Evolutionary conservation across 2,329 filamentous ascomycete genomes (phyloP).

Genomic region (Dactylellina haptotyla): DNA sequence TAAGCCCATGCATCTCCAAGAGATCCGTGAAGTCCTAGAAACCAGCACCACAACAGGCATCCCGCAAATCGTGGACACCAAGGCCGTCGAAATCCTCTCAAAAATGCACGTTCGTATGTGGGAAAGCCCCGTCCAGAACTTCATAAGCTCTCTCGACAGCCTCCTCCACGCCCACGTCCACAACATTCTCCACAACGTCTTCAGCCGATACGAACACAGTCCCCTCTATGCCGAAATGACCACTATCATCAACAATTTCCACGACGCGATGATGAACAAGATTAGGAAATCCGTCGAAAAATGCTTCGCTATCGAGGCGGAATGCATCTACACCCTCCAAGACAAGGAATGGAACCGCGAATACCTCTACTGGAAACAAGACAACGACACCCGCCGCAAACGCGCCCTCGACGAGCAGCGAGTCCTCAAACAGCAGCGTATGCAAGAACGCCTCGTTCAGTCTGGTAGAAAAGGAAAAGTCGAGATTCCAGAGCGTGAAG

Average conservation of each 20-base stretch:
- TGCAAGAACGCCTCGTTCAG: conserved; percentile 32
- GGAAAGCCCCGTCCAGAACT: conserved; percentile 51
- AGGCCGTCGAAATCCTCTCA: conserved; percentile 55
- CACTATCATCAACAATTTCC: conserved; percentile 59
- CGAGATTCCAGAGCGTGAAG: conserved; percentile 16
- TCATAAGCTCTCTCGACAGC: conserved; percentile 37
- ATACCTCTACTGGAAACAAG: conserved; percentile 19
- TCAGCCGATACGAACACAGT: conserved; percentile 54
- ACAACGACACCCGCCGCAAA: conserved; percentile 35
- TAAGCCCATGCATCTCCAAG: conserved; percentile 52
- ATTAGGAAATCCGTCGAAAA: conserved; percentile 15
- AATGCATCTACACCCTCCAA: conserved; percentile 45
- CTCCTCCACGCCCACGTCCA: conserved; percentile 51
- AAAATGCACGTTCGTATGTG: conserved; percentile 54
- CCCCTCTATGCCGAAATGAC: conserved; percentile 59
- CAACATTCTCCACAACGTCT: conserved; percentile 45
- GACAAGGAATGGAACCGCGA: conserved; percentile 44
- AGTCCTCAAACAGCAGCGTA: conserved; percentile 13
- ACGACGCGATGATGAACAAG: conserved; percentile 36
- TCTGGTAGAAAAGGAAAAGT: conserved; percentile 45
- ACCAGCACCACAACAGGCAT: conserved; percentile 54
- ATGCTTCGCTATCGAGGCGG: conserved; percentile 43
- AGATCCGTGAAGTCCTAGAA: conserved; percentile 56
- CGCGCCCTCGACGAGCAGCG: conserved; percentile 32
- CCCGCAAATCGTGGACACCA: conserved; percentile 56